phyloP scores from a whole-genome alignment of 345 rosid species.

The Syzygium aqueum region DNA sequence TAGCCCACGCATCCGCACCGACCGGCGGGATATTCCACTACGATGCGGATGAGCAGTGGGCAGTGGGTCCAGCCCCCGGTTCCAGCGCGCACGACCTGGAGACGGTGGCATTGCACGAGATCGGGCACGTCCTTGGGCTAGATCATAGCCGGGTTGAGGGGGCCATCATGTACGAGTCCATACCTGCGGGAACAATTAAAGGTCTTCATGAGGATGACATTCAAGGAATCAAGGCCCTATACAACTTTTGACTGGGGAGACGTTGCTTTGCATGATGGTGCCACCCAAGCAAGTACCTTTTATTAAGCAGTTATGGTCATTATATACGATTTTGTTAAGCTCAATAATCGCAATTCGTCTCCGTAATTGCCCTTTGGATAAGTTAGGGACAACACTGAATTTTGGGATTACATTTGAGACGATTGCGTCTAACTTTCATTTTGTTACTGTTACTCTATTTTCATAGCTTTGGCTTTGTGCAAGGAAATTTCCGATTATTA shows the following conservation, averaged over 20 bases:
- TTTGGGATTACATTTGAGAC: too few relatives aligned
- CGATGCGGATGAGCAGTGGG: constrained; percentile 22
- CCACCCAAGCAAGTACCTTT: neutral
- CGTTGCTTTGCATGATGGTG: neutral
- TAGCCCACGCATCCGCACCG: constrained; percentile 27
- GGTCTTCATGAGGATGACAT: constrained; percentile 16
- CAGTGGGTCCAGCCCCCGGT: neutral
- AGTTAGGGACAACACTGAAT: too few relatives aligned
- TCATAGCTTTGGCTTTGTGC: neutral
- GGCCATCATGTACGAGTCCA: constrained; percentile 18
- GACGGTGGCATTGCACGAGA: constrained; percentile 31
- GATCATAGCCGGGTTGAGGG: constrained; percentile 10
- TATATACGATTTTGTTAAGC: neutral
- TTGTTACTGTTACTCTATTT: too few relatives aligned
- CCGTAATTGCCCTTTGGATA: neutral
- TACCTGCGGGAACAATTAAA: constrained; percentile 3
- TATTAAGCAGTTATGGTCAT: neutral
- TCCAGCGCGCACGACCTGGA: constrained; percentile 2
- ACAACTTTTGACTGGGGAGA: neutral
- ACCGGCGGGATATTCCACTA: constrained; percentile 17
- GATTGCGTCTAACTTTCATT: too few relatives aligned
- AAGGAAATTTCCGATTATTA: neutral
- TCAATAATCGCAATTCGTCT: neutral
- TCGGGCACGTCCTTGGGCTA: constrained; percentile 38
- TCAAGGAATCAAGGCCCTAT: constrained; percentile 12